Percentiles rank a stretch among this genome's conserved stretches.
These are phyloP conservation scores for Phytophthora megakarya DNA, from an alignment of 352 stramenopile species.

Conservation along the genomic window DNA sequence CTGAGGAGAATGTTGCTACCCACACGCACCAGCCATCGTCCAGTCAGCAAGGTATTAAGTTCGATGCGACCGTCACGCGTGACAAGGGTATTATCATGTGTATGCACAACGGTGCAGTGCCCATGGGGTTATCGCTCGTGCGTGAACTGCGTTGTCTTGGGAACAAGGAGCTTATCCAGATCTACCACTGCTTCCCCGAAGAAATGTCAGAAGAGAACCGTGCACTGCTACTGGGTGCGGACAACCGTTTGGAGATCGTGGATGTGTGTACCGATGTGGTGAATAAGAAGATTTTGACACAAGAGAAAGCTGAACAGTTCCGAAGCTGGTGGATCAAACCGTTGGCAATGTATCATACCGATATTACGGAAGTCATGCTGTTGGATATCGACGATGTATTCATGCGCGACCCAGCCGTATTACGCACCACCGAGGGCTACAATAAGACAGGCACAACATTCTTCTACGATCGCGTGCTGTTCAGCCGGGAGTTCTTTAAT, in stretches of 20 bases:
- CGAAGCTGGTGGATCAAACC: conserved; percentile 52
- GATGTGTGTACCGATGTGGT: conserved; percentile 42
- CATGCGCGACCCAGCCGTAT: conserved; percentile 35
- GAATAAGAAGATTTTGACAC: conserved; percentile 11
- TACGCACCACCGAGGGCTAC: conserved; percentile 42
- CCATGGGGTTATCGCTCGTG: conserved; percentile 50
- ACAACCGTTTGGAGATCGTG: conserved; percentile 45
- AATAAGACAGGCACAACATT: conserved; percentile 51
- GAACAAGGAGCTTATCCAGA: conserved; percentile 47
- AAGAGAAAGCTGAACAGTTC: conserved; percentile 25
- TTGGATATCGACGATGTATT: conserved; percentile 49
- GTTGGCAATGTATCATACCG: conserved; percentile 46
- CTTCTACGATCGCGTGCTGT: conserved; percentile 69
- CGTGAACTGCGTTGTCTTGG: conserved; percentile 48
- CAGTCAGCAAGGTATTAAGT: conserved; percentile 8
- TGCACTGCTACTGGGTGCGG: conserved; percentile 27
- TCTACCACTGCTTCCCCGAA: conserved; percentile 51
- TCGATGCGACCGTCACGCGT: conserved; percentile 24
- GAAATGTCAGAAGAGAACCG: conserved; percentile 42
- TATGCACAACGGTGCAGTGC: conserved; percentile 42
- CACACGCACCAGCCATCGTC: conserved; percentile 7
- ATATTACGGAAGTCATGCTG: conserved; percentile 48
- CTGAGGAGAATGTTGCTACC: background rate
- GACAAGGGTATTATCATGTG: conserved; percentile 47
- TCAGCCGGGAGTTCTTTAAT: conserved; percentile 50